Conservation (phyloP, 192 early-diverging fungal species). For the Backusella sp. region DNA sequence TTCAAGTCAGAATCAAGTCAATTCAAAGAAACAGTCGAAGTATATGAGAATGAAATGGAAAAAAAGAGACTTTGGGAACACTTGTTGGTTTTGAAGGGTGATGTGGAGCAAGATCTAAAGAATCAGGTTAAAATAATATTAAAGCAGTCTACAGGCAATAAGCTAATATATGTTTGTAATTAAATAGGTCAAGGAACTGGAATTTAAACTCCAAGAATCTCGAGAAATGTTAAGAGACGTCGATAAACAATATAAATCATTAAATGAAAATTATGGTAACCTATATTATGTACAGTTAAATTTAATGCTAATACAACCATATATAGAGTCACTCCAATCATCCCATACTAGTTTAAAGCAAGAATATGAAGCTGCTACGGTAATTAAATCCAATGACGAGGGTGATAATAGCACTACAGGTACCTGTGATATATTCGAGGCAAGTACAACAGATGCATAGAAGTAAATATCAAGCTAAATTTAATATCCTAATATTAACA, state of each 20-base stretch:
- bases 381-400: neutral
- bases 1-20: neutral
- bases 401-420: neutral
- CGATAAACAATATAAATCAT: neutral
- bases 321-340: conserved; percentile 2
- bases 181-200: neutral
- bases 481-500: neutral
- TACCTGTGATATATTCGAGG: neutral
- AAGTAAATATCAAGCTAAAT: neutral
- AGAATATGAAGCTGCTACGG: neutral
- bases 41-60: conserved; percentile 2
- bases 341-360: neutral
- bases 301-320: neutral
- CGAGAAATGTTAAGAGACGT: neutral
- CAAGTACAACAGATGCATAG: neutral
- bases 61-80: conserved; percentile 1
- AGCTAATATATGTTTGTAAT: neutral
- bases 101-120: neutral
- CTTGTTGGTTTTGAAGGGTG: neutral
- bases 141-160: neutral
- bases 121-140: neutral
- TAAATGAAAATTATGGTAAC: conserved; percentile 6
- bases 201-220: conserved; percentile 2
- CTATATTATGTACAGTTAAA: neutral
- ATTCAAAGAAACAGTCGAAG: conserved; percentile 5